A percentile compares a stretch with the other conserved stretches of the same genome.
phyloP scores from a whole-genome alignment of 495 filamentous ascomycete genomes.

The Penicillium flavigenum region DNA sequence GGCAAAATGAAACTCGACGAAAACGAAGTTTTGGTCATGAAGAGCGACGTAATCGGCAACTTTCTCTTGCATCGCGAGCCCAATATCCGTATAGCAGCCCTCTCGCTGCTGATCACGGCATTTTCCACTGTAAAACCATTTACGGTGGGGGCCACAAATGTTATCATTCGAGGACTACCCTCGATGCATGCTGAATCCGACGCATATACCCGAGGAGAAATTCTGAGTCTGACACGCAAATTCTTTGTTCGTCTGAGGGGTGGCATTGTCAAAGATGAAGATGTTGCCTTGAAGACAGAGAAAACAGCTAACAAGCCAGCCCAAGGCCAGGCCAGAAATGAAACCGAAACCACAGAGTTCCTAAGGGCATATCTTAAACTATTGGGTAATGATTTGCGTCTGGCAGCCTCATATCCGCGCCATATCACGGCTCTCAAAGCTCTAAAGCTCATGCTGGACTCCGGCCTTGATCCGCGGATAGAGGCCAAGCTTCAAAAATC shows the following conservation, averaged over 20 bases:
- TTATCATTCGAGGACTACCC: constrained; percentile 60
- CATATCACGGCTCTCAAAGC: constrained; percentile 78
- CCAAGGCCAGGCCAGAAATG: constrained; percentile 24
- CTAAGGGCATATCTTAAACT: constrained; percentile 68
- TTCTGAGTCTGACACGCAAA: constrained; percentile 63
- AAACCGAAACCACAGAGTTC: constrained; percentile 57
- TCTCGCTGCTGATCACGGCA: constrained; percentile 72
- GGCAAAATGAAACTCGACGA: constrained; percentile 16
- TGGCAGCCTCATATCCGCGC: constrained; percentile 79
- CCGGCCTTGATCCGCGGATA: constrained; percentile 45
- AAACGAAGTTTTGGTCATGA: constrained; percentile 33
- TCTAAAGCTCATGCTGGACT: constrained; percentile 58
- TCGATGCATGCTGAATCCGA: constrained; percentile 80
- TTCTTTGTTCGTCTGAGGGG: constrained; percentile 64
- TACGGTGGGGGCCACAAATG: constrained; percentile 53
- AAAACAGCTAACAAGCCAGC: constrained; percentile 11
- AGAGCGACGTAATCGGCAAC: constrained; percentile 43
- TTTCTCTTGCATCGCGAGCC: constrained; percentile 62
- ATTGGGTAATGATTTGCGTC: constrained; percentile 66
- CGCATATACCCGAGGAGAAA: constrained; percentile 74
- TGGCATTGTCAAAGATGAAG: constrained; percentile 31
- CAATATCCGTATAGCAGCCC: constrained; percentile 66
- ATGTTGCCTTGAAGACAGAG: constrained; percentile 13
- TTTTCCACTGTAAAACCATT: constrained; percentile 69
- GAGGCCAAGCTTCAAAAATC: constrained; percentile 31